Evolutionary conservation across 208 protist species (phyloP).

Genomic region (Trypanosomatidae sp.): DNA sequence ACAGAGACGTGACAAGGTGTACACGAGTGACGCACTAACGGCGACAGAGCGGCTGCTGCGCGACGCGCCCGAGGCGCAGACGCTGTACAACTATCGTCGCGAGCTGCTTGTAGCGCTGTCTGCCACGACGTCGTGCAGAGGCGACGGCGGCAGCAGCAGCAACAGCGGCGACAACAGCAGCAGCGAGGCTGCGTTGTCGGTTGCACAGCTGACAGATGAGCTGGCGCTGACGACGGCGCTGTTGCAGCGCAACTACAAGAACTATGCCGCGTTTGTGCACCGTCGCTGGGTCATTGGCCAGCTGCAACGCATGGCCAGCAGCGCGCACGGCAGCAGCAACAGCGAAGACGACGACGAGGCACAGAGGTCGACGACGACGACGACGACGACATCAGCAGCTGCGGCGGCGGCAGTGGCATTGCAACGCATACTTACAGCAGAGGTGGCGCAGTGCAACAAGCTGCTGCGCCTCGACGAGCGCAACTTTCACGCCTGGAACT

Average conservation of each 20-base stretch:
- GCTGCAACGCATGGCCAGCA: slow-evolving; percentile 13
- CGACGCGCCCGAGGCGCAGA: slow-evolving; percentile 68
- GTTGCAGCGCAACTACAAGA: slow-evolving; percentile 66
- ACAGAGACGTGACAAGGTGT: slow-evolving; percentile 6
- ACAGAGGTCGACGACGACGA: neutral
- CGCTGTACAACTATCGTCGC: slow-evolving; percentile 71
- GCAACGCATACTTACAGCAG: slow-evolving; percentile 22
- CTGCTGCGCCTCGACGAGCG: slow-evolving; percentile 74
- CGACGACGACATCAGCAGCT: neutral
- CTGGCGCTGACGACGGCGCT: slow-evolving; percentile 45
- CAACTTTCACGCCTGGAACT: slow-evolving; percentile 87
- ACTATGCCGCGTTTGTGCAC: slow-evolving; percentile 81
- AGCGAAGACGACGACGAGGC: neutral
- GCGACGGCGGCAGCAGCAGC: neutral
- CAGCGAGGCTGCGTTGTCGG: neutral
- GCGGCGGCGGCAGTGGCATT: slow-evolving; percentile 1
- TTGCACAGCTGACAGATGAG: slow-evolving; percentile 28
- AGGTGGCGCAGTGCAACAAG: slow-evolving; percentile 51
- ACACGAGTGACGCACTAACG: slow-evolving; percentile 13
- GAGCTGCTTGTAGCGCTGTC: slow-evolving; percentile 15
- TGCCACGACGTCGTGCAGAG: neutral
- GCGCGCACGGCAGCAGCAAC: slow-evolving; percentile 3
- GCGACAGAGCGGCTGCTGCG: slow-evolving; percentile 26
- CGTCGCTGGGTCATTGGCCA: slow-evolving; percentile 65
- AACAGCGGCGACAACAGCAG: neutral